phyloP scores from a whole-genome alignment of 108 stramenopile genomes.

The Fragilaria radians region DNA sequence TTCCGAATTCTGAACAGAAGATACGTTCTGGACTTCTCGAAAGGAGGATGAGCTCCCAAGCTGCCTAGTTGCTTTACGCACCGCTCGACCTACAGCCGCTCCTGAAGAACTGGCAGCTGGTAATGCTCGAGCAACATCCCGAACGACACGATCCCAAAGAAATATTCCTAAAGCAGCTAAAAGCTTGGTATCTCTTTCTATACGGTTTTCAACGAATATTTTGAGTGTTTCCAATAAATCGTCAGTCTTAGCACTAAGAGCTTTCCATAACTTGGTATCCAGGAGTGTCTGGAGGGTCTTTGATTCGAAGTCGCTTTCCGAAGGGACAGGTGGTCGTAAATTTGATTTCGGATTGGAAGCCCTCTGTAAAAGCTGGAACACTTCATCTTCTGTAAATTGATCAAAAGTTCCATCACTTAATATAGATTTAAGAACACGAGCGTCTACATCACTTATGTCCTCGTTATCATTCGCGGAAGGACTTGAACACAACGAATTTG shows the following conservation, averaged over 20 bases:
- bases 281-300: constrained; percentile 34
- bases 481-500: too few species aligned
- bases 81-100: constrained; percentile 11
- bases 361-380: constrained; percentile 58
- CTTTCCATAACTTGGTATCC: constrained; percentile 71
- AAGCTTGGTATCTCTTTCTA: constrained; percentile 56
- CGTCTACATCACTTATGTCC: constrained; percentile 47
- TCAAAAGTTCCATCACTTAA: constrained; percentile 53
- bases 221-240: constrained; percentile 56
- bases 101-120: constrained; percentile 30
- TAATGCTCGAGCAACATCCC: constrained; percentile 63
- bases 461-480: too few species aligned
- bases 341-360: constrained; percentile 17
- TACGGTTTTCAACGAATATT: constrained; percentile 61
- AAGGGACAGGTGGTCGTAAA: neutral
- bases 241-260: constrained; percentile 42
- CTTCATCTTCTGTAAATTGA: constrained; percentile 49
- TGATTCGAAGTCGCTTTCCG: neutral
- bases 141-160: constrained; percentile 60
- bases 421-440: constrained; percentile 69
- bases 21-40: constrained; percentile 9
- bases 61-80: constrained; percentile 8
- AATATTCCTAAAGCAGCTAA: constrained; percentile 66
- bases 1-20: neutral
- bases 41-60: constrained; percentile 14